Evolutionary conservation across 225 moss, liverwort and hornwort species (phyloP).

Genomic region (Asterella californica): DNA sequence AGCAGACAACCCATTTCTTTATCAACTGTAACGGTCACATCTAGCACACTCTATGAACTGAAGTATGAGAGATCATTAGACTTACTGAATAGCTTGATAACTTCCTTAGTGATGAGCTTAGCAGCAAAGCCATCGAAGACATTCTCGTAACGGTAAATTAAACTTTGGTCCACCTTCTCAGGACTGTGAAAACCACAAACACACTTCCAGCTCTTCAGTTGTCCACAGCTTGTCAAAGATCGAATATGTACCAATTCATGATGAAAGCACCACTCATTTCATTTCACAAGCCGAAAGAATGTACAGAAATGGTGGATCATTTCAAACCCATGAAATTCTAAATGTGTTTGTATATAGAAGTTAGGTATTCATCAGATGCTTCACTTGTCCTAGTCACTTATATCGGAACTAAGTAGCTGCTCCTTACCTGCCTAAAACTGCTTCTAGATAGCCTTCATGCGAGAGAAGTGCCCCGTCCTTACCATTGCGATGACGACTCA

Average conservation of each 20-base stretch:
- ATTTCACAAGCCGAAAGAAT: background rate
- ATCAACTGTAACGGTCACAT: background rate
- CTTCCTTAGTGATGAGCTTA: background rate
- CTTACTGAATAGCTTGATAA: background rate
- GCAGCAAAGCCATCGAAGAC: constrained; percentile 13
- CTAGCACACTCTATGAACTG: background rate
- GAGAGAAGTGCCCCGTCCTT: too few species aligned
- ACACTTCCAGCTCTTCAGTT: background rate
- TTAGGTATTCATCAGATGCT: background rate
- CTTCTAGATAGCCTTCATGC: too few species aligned
- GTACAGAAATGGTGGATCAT: background rate
- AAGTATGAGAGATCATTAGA: background rate
- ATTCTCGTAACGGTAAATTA: constrained; percentile 1
- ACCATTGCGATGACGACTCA: too few species aligned
- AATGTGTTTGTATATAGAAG: background rate
- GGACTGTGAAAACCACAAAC: constrained; percentile 3
- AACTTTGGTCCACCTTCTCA: background rate
- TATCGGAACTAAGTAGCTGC: too few species aligned
- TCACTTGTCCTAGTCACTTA: background rate
- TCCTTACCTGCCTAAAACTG: too few species aligned
- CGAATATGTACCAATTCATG: background rate
- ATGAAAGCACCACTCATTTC: background rate
- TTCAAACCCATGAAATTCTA: too few species aligned
- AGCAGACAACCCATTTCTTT: background rate
- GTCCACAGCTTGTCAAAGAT: background rate